Base-by-base conservation (phyloP, 805 yeast genomes). In the Naumovozyma dairenensis region DNA sequence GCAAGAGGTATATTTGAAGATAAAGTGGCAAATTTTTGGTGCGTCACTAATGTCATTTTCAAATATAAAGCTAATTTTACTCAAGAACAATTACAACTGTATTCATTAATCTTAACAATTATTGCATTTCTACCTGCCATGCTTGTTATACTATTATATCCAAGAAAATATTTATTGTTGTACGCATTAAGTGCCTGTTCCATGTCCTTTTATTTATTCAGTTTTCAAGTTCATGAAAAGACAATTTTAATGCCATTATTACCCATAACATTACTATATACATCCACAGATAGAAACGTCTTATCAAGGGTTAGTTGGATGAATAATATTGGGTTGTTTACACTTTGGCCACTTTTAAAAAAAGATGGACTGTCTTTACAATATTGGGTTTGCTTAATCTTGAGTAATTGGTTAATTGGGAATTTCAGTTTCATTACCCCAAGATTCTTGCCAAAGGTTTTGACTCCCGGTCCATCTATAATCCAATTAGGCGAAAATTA, bases 1-100 rank as follows among this genome's bases (percentile, higher is more conserved):
- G 72, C 77, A 29, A 71, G 97, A 52, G 98, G 98, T 1, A 67
- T 92, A 6, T 92, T 93, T 68, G 98, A 92, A 56, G 97, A 92
- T 53, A 92, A 92, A 55, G 97, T 92, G 12, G 95, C 95, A 25
- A 92, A 87, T 53, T 80, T 92, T 49, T 92, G 99, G 99, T 87
- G 97, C 57, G 79, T 94, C n/a, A 65, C 86, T 1, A 92, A 92
- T 55, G 65, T 80, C 1, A 42, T 85, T 8, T 55, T 87, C 52
- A 89, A 89, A 54, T 79, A 84, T 50, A 75, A 72, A 43, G 47
- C 59, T 4, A 32, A 67, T 0, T 79, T 81, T 48, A 53, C 73
- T 2, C 65, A 67, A 13, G 59, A 63, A 10, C 72, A 80, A 46
- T 64, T 92, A 29, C 82, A 83, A 39, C 49, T 63, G 19, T 42